phyloP scores from a whole-genome alignment of 116 monocot species.

The Cymodocea nodosa region DNA sequence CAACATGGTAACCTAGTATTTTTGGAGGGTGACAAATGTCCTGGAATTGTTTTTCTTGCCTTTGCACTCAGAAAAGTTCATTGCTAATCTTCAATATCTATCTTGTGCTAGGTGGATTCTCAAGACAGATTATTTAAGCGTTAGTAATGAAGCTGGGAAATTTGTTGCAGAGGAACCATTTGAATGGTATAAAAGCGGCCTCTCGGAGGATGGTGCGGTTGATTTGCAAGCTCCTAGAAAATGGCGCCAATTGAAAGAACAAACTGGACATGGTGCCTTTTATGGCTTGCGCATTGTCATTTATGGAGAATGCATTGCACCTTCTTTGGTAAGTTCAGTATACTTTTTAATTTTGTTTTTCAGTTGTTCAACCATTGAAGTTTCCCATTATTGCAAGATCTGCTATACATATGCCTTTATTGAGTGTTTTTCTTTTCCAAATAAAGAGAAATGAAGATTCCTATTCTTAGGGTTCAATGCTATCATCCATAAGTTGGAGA shows the following conservation, averaged over 20 bases:
- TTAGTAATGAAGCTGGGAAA: conserved; percentile 62
- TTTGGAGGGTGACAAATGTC: too few species aligned
- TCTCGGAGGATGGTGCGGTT: conserved; percentile 67
- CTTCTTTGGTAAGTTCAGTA: conserved; percentile 46
- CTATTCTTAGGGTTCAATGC: too few species aligned
- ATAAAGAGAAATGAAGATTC: too few species aligned
- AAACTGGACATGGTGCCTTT: conserved; percentile 80
- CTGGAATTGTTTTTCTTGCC: background rate
- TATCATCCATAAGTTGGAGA: too few species aligned
- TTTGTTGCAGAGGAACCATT: conserved; percentile 74
- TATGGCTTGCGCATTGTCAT: conserved; percentile 64
- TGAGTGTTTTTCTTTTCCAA: too few species aligned
- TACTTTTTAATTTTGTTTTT: background rate
- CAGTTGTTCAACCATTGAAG: background rate
- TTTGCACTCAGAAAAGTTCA: background rate
- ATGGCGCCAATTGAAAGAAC: conserved; percentile 75
- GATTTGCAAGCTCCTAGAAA: conserved; percentile 78
- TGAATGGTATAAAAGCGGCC: conserved; percentile 67
- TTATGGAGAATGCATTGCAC: conserved; percentile 90
- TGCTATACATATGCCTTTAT: too few species aligned
- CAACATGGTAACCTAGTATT: too few species aligned
- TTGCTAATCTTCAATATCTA: background rate
- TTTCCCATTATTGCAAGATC: too few species aligned
- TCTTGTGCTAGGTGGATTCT: conserved; percentile 74
- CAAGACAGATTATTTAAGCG: conserved; percentile 69